Conservation (phyloP, 768 basidiomycete genomes). For the Panellus pusillus region DNA sequence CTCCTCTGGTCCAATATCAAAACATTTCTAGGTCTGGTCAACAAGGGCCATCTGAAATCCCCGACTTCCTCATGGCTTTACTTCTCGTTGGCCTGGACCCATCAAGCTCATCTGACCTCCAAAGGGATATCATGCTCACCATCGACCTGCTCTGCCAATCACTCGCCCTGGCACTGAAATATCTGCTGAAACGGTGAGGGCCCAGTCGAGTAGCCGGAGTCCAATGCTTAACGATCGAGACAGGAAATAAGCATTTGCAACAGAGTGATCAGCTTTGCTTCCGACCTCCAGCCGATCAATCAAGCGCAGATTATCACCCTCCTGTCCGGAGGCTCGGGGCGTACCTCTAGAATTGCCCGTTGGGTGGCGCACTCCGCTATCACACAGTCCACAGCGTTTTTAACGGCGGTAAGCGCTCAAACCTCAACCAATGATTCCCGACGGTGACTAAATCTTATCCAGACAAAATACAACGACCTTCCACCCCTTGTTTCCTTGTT, state of each 20-base stretch:
- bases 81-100: constrained; percentile 59
- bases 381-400: constrained; percentile 26
- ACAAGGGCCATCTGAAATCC: constrained; percentile 39
- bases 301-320: constrained; percentile 51
- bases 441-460: not conserved
- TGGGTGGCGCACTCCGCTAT: constrained; percentile 56
- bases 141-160: constrained; percentile 48
- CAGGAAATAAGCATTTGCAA: constrained; percentile 51
- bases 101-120: constrained; percentile 43
- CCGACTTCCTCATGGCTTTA: constrained; percentile 50
- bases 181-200: constrained; percentile 29
- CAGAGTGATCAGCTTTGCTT: constrained; percentile 43
- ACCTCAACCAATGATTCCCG: not conserved
- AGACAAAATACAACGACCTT: constrained; percentile 44
- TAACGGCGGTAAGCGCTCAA: constrained; percentile 23
- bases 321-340: constrained; percentile 50
- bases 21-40: constrained; percentile 31
- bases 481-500: constrained; percentile 55
- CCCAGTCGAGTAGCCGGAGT: constrained; percentile 5
- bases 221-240: not conserved
- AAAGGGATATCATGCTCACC: constrained; percentile 44
- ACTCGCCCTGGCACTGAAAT: constrained; percentile 34
- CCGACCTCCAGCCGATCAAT: constrained; percentile 44
- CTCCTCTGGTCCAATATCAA: not conserved
- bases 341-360: constrained; percentile 55